phyloP scores from a whole-genome alignment of 768 basidiomycete species.

The Xerocomellus amylosporus region DNA sequence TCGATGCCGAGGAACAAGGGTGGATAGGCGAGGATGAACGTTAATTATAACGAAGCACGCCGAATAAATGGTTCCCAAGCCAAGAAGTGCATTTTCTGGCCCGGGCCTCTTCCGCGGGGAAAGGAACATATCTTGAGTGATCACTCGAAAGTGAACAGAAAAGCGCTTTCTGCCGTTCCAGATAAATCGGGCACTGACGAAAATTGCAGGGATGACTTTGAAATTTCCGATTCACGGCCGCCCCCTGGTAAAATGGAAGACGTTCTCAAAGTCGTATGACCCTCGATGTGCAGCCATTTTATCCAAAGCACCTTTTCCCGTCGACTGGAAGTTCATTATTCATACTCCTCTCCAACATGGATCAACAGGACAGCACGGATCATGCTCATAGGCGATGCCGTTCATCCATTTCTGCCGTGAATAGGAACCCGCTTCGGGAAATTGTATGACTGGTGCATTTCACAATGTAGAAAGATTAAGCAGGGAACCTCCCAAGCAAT shows the following conservation, averaged over 20 bases:
- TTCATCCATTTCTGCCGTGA: constrained; percentile 18
- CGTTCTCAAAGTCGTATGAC: constrained; percentile 14
- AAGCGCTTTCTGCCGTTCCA: too few species aligned
- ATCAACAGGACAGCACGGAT: constrained; percentile 23
- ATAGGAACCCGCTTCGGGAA: background rate
- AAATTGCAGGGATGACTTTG: constrained; percentile 10
- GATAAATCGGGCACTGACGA: too few species aligned
- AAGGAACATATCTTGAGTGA: too few species aligned
- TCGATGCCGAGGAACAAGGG: background rate
- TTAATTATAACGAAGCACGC: background rate
- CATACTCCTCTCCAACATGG: constrained; percentile 32
- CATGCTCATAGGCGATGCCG: constrained; percentile 17
- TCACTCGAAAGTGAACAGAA: too few species aligned
- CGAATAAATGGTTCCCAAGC: background rate
- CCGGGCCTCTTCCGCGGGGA: too few species aligned
- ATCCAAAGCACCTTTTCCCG: constrained; percentile 20
- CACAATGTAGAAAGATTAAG: background rate
- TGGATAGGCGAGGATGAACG: constrained; percentile 17
- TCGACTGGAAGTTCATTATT: constrained; percentile 40
- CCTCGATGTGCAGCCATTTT: constrained; percentile 19
- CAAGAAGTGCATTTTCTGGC: too few species aligned
- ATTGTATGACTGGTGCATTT: background rate
- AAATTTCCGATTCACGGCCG: constrained; percentile 21
- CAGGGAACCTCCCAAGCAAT: constrained; percentile 28
- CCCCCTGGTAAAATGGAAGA: constrained; percentile 15